A percentile compares a stretch with the other conserved stretches of the same genome.
Evolutionary conservation across 805 yeast genomes (phyloP).

Genomic region (Vanderwaltozyma yarrowii): DNA sequence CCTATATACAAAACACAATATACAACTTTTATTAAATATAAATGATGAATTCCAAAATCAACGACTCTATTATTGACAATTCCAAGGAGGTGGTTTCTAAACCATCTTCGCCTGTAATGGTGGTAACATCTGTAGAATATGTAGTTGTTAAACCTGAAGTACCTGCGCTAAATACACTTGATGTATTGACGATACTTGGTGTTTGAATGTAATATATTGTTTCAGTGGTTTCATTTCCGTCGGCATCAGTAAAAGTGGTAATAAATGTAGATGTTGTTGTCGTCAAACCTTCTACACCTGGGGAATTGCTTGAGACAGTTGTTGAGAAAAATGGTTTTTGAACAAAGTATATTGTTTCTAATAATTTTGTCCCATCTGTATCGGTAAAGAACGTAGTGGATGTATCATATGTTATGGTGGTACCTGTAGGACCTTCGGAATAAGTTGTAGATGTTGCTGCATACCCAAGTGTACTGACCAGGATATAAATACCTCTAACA

Average conservation of each 20-base stretch:
- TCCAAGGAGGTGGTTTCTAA: background rate
- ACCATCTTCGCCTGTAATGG: conserved; percentile 4
- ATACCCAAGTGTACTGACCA: background rate
- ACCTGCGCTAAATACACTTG: background rate
- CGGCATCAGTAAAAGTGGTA: conserved; percentile 3
- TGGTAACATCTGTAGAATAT: conserved; percentile 3
- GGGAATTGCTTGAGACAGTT: background rate
- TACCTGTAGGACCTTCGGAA: background rate
- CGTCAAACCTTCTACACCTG: conserved; percentile 1
- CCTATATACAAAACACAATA: too few relatives aligned
- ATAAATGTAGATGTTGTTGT: conserved; percentile 4
- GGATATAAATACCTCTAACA: background rate
- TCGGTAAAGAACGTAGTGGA: background rate
- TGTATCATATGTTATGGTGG: conserved; percentile 1
- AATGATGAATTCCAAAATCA: too few relatives aligned
- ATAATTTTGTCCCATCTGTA: background rate
- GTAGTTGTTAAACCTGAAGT: conserved; percentile 1
- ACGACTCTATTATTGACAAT: too few relatives aligned
- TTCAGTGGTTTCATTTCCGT: conserved; percentile 1
- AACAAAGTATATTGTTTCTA: conserved; percentile 1
- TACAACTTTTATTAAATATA: too few relatives aligned
- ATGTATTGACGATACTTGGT: background rate
- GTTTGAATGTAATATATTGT: conserved; percentile 4
- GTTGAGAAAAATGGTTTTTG: background rate
- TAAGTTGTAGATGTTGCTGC: background rate